Percentiles rank a stretch among this genome's conserved stretches.
These are phyloP conservation scores for Hanseniaspora singularis DNA, from an alignment of 805 yeast species.

Conservation along the genomic window DNA sequence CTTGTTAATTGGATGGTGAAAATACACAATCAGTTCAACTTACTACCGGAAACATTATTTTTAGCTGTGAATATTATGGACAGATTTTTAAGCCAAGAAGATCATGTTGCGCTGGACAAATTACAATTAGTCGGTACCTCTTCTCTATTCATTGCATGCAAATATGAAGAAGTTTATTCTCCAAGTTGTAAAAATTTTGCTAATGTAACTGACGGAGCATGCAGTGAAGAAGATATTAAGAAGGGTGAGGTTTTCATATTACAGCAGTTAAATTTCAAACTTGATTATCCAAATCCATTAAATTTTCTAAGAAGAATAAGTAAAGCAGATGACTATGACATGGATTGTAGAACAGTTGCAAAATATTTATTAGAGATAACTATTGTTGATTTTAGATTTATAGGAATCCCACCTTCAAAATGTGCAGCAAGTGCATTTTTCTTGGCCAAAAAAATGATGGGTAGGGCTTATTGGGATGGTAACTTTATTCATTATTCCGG, in stretches of 20 bases:
- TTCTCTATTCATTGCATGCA: slow-evolving; percentile 76
- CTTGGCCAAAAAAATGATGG: slow-evolving; percentile 64
- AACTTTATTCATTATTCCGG: slow-evolving; percentile 86
- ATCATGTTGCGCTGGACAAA: slow-evolving; percentile 59
- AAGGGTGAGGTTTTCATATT: slow-evolving; percentile 76
- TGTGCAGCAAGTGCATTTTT: slow-evolving; percentile 88
- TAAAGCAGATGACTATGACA: slow-evolving; percentile 87
- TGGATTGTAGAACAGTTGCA: slow-evolving; percentile 79
- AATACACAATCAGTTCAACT: slow-evolving; percentile 70
- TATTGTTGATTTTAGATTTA: slow-evolving; percentile 63
- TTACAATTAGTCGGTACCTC: slow-evolving; percentile 81
- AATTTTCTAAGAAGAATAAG: slow-evolving; percentile 83
- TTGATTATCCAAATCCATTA: slow-evolving; percentile 86
- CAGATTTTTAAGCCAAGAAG: slow-evolving; percentile 65
- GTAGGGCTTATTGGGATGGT: slow-evolving; percentile 65
- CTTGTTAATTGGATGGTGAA: slow-evolving; percentile 91
- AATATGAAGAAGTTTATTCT: slow-evolving; percentile 83
- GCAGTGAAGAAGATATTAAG: slow-evolving; percentile 68
- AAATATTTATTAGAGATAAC: slow-evolving; percentile 76
- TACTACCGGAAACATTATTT: slow-evolving; percentile 77
- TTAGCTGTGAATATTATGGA: slow-evolving; percentile 80
- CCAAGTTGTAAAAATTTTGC: slow-evolving; percentile 83
- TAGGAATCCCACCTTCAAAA: slow-evolving; percentile 66
- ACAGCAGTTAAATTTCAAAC: slow-evolving; percentile 59
- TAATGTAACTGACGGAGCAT: slow-evolving; percentile 74